Conservation (phyloP, 345 rosid species). For the Camelina neglecta region DNA sequence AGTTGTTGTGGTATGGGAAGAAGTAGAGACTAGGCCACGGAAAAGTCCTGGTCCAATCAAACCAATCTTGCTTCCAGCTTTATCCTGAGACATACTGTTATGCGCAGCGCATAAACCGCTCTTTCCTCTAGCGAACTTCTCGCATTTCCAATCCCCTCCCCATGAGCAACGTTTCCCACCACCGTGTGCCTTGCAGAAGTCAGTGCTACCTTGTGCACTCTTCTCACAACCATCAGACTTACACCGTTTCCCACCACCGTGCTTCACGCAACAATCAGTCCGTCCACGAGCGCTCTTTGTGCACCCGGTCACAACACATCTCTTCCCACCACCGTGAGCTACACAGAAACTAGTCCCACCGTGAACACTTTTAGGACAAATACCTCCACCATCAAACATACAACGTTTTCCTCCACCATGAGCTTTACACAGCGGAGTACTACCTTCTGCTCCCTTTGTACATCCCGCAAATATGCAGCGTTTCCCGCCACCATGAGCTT, state of each 20-base stretch:
- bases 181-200: slow-evolving; percentile 96
- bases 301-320: slow-evolving; percentile 85
- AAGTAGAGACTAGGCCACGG: slow-evolving; percentile 78
- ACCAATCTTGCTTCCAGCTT: slow-evolving; percentile 54
- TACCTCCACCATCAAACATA: slow-evolving; percentile 89
- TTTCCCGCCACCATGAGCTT: slow-evolving; percentile 97
- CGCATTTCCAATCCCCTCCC: slow-evolving; percentile 76
- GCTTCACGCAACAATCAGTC: slow-evolving; percentile 91
- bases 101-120: slow-evolving; percentile 96
- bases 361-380: slow-evolving; percentile 93
- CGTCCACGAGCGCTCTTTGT: slow-evolving; percentile 97
- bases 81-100: slow-evolving; percentile 66
- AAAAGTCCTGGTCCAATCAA: slow-evolving; percentile 82
- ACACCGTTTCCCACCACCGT: slow-evolving; percentile 94
- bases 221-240: slow-evolving; percentile 69
- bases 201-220: slow-evolving; percentile 98
- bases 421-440: slow-evolving; percentile 93
- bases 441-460: slow-evolving; percentile 95
- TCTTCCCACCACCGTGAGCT: slow-evolving; percentile 96
- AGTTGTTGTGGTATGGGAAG: slow-evolving; percentile 58
- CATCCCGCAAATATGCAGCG: slow-evolving; percentile 93
- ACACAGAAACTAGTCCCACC: slow-evolving; percentile 96
- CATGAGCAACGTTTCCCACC: slow-evolving; percentile 90
- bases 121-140: slow-evolving; percentile 94
- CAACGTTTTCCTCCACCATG: slow-evolving; percentile 99